phyloP scores from a whole-genome alignment of 257 asterid species.

The Plantago major region DNA sequence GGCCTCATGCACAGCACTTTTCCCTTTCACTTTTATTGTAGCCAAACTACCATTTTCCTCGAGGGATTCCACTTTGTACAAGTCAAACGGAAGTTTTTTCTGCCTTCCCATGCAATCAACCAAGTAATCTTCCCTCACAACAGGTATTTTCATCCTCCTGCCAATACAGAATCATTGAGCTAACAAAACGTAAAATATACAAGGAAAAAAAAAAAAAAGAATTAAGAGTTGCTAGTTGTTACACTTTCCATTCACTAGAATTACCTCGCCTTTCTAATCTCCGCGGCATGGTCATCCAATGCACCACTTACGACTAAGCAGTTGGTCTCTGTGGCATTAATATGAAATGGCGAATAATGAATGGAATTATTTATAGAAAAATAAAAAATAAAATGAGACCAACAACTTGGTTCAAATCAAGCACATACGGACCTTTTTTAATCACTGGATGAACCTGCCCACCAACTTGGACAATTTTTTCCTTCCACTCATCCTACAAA shows the following conservation, averaged over 20 bases:
- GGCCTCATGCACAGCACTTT: conserved; percentile 84
- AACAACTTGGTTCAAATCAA: conserved; percentile 18
- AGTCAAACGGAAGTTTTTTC: conserved; percentile 74
- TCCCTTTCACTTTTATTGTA: conserved; percentile 91
- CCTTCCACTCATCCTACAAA: conserved; percentile 66
- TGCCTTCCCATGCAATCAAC: conserved; percentile 62
- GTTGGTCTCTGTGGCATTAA: conserved; percentile 54
- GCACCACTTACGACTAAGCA: conserved; percentile 63
- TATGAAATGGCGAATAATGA: conserved; percentile 6
- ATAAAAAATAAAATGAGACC: conserved; percentile 16
- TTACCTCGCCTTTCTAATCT: conserved; percentile 86
- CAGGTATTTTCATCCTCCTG: conserved; percentile 92
- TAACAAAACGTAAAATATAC: conserved; percentile 6
- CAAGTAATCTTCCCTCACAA: conserved; percentile 80
- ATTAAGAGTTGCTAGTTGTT: not conserved
- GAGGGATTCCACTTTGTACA: conserved; percentile 57
- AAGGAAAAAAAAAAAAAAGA: conserved; percentile 1
- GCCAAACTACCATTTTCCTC: conserved; percentile 55
- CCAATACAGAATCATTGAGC: conserved; percentile 19
- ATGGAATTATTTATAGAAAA: conserved; percentile 1
- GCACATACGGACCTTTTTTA: conserved; percentile 49
- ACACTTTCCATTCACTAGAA: conserved; percentile 22
- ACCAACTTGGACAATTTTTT: conserved; percentile 67
- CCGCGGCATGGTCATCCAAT: conserved; percentile 49
- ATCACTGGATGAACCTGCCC: conserved; percentile 67